These are phyloP conservation scores for Psidium friedrichsthalianum DNA, from an alignment of 345 rosid species.

Conservation along the genomic window DNA sequence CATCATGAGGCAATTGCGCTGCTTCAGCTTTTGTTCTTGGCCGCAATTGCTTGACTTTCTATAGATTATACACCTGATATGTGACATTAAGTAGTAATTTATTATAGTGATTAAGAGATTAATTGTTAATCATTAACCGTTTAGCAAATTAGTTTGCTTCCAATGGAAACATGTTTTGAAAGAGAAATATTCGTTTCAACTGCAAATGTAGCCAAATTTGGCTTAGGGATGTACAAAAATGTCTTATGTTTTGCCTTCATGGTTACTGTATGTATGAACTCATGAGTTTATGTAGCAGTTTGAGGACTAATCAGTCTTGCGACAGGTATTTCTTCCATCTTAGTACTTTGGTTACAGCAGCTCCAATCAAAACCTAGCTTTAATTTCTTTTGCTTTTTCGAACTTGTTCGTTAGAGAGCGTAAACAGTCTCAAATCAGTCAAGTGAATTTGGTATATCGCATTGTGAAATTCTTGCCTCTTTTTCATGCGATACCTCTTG, in stretches of 20 bases:
- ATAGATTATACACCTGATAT: too few species aligned
- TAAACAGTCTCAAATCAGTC: background rate
- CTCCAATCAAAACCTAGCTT: background rate
- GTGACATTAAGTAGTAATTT: too few species aligned
- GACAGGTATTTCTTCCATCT: background rate
- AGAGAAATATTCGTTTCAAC: background rate
- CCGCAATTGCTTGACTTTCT: background rate
- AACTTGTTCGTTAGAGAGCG: background rate
- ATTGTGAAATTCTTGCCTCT: background rate
- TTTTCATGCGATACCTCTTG: background rate
- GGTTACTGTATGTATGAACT: background rate
- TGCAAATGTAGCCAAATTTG: background rate
- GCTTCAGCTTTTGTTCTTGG: background rate
- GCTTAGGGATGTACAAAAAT: background rate
- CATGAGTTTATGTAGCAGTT: background rate
- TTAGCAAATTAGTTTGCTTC: background rate
- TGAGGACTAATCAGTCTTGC: background rate
- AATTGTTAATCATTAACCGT: background rate
- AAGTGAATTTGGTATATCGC: background rate
- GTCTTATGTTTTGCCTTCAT: background rate
- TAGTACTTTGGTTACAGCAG: background rate
- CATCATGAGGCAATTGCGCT: background rate
- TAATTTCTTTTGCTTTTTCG: background rate
- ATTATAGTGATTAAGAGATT: too few species aligned
- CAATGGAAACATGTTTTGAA: background rate